Conservation (phyloP, 345 rosid genomes). For the Eucalyptus shirleyi region DNA sequence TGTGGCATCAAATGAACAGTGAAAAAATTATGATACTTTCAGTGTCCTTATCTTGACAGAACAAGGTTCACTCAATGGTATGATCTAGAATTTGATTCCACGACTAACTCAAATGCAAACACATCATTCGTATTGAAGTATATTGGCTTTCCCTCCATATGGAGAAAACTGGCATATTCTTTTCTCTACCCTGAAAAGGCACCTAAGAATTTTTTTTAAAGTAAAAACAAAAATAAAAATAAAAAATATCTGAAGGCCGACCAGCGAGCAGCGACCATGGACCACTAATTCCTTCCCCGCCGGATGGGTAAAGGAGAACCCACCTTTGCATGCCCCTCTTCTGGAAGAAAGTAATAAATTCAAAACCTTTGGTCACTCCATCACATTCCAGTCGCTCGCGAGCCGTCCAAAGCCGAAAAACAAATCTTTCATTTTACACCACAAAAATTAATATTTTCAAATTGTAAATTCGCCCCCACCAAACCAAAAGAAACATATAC, state of each 20-base stretch:
- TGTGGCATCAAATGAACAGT: background rate
- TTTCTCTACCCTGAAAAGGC: background rate
- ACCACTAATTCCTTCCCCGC: background rate
- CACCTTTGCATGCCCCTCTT: background rate
- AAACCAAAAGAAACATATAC: background rate
- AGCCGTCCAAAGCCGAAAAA: background rate
- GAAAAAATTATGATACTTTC: background rate
- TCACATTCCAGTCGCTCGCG: slow-evolving; percentile 9
- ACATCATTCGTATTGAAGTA: background rate
- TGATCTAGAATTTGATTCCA: background rate
- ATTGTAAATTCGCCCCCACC: background rate
- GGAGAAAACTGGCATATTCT: background rate
- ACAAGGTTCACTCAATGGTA: background rate
- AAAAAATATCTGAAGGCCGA: background rate
- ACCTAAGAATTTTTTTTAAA: background rate
- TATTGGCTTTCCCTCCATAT: background rate
- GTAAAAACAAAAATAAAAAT: background rate
- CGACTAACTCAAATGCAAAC: background rate
- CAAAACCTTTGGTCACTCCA: background rate
- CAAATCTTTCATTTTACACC: background rate
- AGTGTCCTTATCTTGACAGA: background rate
- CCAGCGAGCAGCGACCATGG: background rate
- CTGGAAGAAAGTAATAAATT: background rate
- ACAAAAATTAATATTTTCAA: background rate
- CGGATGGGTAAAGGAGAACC: background rate